These are phyloP conservation scores for Dioscorea cayenensis DNA, from an alignment of 116 monocot species.

Conservation along the genomic window DNA sequence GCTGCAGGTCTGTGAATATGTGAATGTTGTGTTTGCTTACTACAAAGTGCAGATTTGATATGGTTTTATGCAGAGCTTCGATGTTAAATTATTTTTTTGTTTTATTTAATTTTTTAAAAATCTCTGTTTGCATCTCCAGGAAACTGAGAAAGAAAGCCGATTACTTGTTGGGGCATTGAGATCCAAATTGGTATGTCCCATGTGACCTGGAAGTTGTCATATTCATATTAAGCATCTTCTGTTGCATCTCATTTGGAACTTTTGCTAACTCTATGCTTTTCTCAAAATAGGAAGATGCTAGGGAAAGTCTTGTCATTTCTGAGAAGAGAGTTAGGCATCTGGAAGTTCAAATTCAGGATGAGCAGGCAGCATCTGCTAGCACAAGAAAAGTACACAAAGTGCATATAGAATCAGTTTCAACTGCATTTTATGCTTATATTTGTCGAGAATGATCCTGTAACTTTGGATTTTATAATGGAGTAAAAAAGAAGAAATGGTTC, in stretches of 20 bases:
- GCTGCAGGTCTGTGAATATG: conserved; percentile 50
- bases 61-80: background rate
- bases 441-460: background rate
- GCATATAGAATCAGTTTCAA: background rate
- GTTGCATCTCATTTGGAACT: background rate
- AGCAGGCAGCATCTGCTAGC: conserved; percentile 43
- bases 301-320: conserved; percentile 70
- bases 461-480: background rate
- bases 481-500: background rate
- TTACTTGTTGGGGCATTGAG: conserved; percentile 70
- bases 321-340: conserved; percentile 86
- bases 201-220: no score
- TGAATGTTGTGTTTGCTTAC: background rate
- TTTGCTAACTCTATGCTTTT: background rate
- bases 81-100: background rate
- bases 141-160: conserved; percentile 79
- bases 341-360: conserved; percentile 76
- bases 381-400: conserved; percentile 48
- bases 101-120: background rate
- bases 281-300: conserved; percentile 61
- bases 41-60: background rate
- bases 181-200: conserved; percentile 66
- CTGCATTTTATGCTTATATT: background rate
- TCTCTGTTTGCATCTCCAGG: conserved; percentile 25
- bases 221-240: no score